Base-by-base conservation (phyloP, 140 eudicot species). In the Cichorium intybus region DNA sequence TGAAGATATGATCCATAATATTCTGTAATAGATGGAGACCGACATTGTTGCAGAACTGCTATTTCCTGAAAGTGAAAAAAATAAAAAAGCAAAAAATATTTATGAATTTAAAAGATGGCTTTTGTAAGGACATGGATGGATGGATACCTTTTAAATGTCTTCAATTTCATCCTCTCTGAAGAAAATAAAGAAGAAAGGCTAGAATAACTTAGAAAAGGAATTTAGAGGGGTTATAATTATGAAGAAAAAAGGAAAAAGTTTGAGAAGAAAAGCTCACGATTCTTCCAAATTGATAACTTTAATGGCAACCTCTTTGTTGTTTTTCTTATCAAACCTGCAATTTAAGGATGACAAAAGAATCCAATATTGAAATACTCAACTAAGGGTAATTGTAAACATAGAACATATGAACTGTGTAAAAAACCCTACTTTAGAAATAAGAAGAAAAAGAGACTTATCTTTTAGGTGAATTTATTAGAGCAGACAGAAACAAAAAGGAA, bases 221-320 rank as follows among this genome's bases (percentile, higher is more conserved):
- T 22, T 4, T 64, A 33, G 15, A 27, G 16, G n/a, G n/a, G n/a
- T n/a, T n/a, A n/a, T 37, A 28, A 49, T 33, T 50, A 10, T 23
- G 5, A 11, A 48, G n/a, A n/a, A n/a, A 4, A 39, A 5, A n/a
- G 16, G 41, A 55, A 43, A 73, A 58, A 10, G 26, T 41, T 55
- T 15, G 24, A 63, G 35, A 33, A 23, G 62, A 60, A 39, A 63
- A 45, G 79, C 99, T 93, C 75, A 93, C 99, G 99, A 88, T 84
- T 93, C 99, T 81, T 93, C 99, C 56, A 93, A 83, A 82, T 93
- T 97, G 52, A 93, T 93, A 67, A 88, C 97, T 83, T 93, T 93
- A 58, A 93, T 84, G 24, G 99, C 99, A 43, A 93, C 99, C 68
- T 69, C 97, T 75, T 88, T 88, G 69, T 88, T 88, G 8, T 77